These are phyloP conservation scores for Candida glaebosa DNA, from an alignment of 805 yeast species.

Conservation along the genomic window DNA sequence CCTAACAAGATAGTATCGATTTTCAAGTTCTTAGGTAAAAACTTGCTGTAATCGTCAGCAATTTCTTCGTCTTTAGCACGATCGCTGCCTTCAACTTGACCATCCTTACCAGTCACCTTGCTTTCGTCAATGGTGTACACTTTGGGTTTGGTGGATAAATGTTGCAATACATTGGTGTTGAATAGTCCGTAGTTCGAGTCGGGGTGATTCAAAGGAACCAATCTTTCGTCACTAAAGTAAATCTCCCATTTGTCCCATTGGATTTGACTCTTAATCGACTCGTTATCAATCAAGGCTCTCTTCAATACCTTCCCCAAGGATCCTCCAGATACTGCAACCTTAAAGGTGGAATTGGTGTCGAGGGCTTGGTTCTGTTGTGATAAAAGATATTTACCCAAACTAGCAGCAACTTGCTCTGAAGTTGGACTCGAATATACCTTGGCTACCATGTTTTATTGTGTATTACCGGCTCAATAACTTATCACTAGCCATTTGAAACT, in stretches of 20 bases:
- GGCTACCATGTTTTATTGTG: neutral
- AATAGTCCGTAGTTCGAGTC: constrained; percentile 88
- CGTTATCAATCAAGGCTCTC: constrained; percentile 62
- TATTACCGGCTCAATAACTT: no score
- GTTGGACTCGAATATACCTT: constrained; percentile 48
- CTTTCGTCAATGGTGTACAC: constrained; percentile 65
- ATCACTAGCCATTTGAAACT: no score
- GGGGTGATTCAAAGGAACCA: constrained; percentile 75
- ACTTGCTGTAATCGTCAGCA: constrained; percentile 59
- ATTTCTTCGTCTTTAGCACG: constrained; percentile 44
- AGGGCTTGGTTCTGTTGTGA: constrained; percentile 61
- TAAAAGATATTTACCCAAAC: constrained; percentile 63
- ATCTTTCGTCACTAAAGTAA: constrained; percentile 86
- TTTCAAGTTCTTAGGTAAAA: constrained; percentile 45
- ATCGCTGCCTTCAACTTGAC: constrained; percentile 42
- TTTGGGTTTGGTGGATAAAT: constrained; percentile 50
- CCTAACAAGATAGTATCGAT: constrained; percentile 77
- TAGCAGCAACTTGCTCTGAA: constrained; percentile 56
- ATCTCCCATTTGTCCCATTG: constrained; percentile 77
- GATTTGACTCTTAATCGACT: constrained; percentile 39
- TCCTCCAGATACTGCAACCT: constrained; percentile 88
- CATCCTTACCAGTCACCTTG: constrained; percentile 50
- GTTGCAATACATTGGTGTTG: constrained; percentile 55
- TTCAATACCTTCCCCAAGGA: constrained; percentile 74
- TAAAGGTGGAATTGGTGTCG: constrained; percentile 44